Base-by-base conservation (phyloP, 768 basidiomycete species). In the Russula compacta region DNA sequence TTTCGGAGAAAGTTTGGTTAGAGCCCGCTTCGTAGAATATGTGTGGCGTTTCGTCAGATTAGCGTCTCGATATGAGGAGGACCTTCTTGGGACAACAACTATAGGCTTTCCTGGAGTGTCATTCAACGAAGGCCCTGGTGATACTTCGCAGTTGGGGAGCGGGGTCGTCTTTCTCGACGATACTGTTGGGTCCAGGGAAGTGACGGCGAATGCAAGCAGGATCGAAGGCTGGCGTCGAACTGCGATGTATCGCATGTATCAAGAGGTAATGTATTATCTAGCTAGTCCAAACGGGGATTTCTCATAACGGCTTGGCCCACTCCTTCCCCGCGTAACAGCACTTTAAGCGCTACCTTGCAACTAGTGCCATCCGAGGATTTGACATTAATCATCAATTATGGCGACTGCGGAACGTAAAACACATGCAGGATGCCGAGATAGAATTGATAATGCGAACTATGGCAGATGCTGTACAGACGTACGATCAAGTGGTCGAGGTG, bases 191-290 rank as follows among this genome's bases (percentile, higher is more conserved):
- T 67, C 78, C 61, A 82, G 81, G 64, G 95, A 99, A 70, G 76
- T 97, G 56, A 77, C 79, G 44, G 77, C 79, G 36, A 93, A 94
- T 66, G 83, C 86, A 1, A 83, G 84, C 67, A 82, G 95, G 39
- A 92, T 98, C 42, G 97, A 98, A 69, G 95, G 87, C 8, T 99
- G 95, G 95, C 77, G 89, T 64, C 81, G 81, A 69, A 95, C 91
- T 5, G 83, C 82, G 64, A 85, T 82, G 56, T 97, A 98, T 72
- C 79, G 82, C 57, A 81, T 89, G 63, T 87, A 77, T 67, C 79
- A 84, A 58, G 73, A 76, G 72, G 95, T 95, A 65, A 63, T 7
- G 32, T 14, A 43, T 11, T 33, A 6, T 40, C n/a, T 6, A n/a
- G 24, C 9, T 42, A 4, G 17, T 42, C 29, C 17, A n/a, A 24